Evolutionary conservation across 1,284 basidiomycete species (phyloP).

Genomic region (Serendipita sp.): DNA sequence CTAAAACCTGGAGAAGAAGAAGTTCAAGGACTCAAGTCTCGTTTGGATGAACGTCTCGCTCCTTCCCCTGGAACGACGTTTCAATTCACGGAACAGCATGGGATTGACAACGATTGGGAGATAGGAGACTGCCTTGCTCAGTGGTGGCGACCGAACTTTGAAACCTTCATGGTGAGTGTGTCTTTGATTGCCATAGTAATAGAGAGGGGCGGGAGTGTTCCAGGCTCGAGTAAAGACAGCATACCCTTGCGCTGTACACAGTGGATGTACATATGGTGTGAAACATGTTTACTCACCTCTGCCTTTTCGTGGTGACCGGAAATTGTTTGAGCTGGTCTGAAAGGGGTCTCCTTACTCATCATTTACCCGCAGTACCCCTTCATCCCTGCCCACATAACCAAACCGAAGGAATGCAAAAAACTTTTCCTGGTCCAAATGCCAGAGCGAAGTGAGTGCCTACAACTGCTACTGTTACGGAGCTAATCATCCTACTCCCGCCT

Average conservation of each 20-base stretch:
- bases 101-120: slow-evolving; percentile 82
- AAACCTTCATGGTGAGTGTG: slow-evolving; percentile 84
- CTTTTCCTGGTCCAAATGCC: slow-evolving; percentile 93
- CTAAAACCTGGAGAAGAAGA: slow-evolving; percentile 93
- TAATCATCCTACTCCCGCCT: slow-evolving; percentile 7
- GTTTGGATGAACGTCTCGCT: slow-evolving; percentile 79
- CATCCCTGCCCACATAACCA: slow-evolving; percentile 89
- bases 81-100: slow-evolving; percentile 57
- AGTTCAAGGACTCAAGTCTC: slow-evolving; percentile 71
- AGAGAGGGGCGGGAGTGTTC: slow-evolving; percentile 7
- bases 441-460: slow-evolving; percentile 58
- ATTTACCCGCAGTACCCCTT: slow-evolving; percentile 70
- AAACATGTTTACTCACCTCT: neutral
- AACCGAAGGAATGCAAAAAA: slow-evolving; percentile 97
- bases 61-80: slow-evolving; percentile 43
- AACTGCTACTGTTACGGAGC: neutral
- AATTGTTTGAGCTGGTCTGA: neutral
- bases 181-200: neutral
- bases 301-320: neutral
- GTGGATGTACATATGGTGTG: neutral
- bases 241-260: neutral
- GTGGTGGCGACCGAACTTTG: slow-evolving; percentile 97
- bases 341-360: slow-evolving; percentile 9
- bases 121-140: slow-evolving; percentile 88
- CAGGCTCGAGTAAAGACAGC: neutral